Evolutionary conservation across 2,329 filamentous ascomycete genomes (phyloP).

Genomic region (Fusarium sp.): DNA sequence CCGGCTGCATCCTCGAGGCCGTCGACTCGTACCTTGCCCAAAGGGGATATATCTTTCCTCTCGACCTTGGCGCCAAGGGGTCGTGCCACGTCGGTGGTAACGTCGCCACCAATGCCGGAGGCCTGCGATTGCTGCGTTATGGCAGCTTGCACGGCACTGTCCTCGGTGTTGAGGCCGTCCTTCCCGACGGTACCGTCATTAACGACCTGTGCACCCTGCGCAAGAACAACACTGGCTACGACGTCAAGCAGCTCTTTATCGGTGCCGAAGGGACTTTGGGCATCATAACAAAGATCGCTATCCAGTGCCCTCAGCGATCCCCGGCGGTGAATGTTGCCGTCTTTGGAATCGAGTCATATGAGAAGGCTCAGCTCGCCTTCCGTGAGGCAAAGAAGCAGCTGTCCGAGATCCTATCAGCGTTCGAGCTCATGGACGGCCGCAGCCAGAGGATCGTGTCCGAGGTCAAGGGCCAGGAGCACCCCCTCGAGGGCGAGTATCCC

Average conservation of each 20-base stretch:
- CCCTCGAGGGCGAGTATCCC: constrained; percentile 84
- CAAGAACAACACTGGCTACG: constrained; percentile 99
- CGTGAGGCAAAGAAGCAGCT: constrained; percentile 89
- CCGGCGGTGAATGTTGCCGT: constrained; percentile 94
- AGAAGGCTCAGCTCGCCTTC: constrained; percentile 88
- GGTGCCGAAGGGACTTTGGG: constrained; percentile 95
- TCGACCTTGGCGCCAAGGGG: constrained; percentile 97
- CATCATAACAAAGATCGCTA: constrained; percentile 89
- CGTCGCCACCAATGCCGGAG: constrained; percentile 94
- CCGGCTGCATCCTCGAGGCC: constrained; percentile 89
- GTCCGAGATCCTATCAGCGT: constrained; percentile 95
- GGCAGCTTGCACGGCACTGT: constrained; percentile 95
- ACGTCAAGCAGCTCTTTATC: constrained; percentile 96
- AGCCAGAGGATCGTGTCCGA: constrained; percentile 82
- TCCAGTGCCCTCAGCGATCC: constrained; percentile 88
- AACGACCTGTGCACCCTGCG: constrained; percentile 88
- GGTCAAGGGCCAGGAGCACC: constrained; percentile 81
- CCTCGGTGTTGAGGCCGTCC: constrained; percentile 90
- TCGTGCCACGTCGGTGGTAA: constrained; percentile 98
- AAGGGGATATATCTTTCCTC: constrained; percentile 88
- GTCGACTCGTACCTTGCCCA: constrained; percentile 89
- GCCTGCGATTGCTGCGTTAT: constrained; percentile 88
- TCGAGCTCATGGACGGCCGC: constrained; percentile 93
- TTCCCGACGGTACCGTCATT: constrained; percentile 92
- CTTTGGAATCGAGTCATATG: constrained; percentile 90